These are phyloP conservation scores for Hypocrella siamensis DNA, from an alignment of 2,329 filamentous ascomycete genomes.

Conservation along the genomic window DNA sequence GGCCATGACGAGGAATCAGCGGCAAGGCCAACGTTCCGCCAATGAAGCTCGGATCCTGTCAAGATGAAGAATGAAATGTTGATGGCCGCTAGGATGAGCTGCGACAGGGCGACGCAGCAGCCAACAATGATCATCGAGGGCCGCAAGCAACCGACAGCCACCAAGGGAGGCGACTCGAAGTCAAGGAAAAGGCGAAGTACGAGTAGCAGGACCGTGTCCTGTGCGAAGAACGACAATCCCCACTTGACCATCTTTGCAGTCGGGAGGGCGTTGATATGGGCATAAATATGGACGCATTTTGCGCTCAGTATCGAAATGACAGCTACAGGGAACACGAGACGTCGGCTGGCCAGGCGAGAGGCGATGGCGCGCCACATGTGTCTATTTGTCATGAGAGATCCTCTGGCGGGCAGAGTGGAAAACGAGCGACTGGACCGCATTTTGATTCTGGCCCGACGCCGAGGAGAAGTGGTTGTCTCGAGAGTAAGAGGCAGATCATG, in stretches of 20 bases:
- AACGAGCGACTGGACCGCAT: background rate
- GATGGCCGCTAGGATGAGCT: conserved; percentile 8
- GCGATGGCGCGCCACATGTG: conserved; percentile 6
- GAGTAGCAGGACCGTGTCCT: conserved; percentile 16
- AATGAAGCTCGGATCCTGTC: conserved; percentile 13
- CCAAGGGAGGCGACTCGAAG: conserved; percentile 4
- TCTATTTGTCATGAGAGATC: conserved; percentile 2
- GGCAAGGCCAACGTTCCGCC: conserved; percentile 12
- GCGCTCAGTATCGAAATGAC: conserved; percentile 14
- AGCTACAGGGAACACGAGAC: conserved; percentile 16
- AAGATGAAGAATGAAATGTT: conserved; percentile 17
- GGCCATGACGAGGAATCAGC: conserved; percentile 10
- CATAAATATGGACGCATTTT: conserved; percentile 17
- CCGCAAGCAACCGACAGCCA: conserved; percentile 9
- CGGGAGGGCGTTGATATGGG: conserved; percentile 15
- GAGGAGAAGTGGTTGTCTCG: too few species aligned
- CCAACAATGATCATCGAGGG: conserved; percentile 5
- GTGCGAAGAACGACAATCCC: conserved; percentile 17
- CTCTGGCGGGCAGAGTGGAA: conserved; percentile 1
- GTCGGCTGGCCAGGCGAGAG: conserved; percentile 12
- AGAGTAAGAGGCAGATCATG: too few species aligned
- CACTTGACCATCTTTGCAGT: conserved; percentile 13
- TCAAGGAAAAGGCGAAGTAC: conserved; percentile 16
- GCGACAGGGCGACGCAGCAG: conserved; percentile 9
- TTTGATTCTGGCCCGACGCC: too few species aligned